Evolutionary conservation across 1,284 basidiomycete species (phyloP), one percentile per base, ranked within the genome.

Genomic region (Singerocomus inundabilis): DNA sequence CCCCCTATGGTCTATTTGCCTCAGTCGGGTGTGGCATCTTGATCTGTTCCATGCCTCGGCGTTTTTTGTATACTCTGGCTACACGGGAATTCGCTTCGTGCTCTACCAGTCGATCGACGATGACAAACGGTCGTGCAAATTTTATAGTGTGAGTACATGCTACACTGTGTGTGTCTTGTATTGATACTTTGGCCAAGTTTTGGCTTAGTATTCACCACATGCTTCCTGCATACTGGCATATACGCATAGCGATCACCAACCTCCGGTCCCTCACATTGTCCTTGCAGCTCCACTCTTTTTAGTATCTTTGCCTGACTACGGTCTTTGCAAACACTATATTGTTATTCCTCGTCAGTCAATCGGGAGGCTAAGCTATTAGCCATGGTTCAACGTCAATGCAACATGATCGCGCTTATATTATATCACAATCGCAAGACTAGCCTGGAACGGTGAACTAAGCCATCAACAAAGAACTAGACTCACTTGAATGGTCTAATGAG

Each of bases 51-150:
- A 41, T 10, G 43, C 49, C 2, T 21, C 35, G 15, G 51, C 33
- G 5, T 64, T 65, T 26, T 37, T 59, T 4, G 39, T 30, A 6
- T 61, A 57, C 39, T 61, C 53, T 15, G 16, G 44, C 12, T 50
- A 62, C 9, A 56, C 56, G 1, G 64, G 64, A 5, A 13, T 36
- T 15, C 57, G 57, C 5, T 68, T 66, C 48, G 35, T 57, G 39
- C 39, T 55, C 42, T 53, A 51, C 25, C 53, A 35, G 7, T 54
- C 56, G 0, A 35, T 60, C 12, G 55, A 53, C 2, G 61, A 48
- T 6, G 59, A 67, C 39, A 62, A 55, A 31, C 49, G 44, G 10
- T 66, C 66, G 6, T 68, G 65, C 40, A 54, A 57, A 28, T 53
- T 54, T 48, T 66, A 67, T 31, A 60, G 60, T 44, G 64, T 67